phyloP scores from a whole-genome alignment of 768 basidiomycete species.

The Mycena olivaceomarginata region DNA sequence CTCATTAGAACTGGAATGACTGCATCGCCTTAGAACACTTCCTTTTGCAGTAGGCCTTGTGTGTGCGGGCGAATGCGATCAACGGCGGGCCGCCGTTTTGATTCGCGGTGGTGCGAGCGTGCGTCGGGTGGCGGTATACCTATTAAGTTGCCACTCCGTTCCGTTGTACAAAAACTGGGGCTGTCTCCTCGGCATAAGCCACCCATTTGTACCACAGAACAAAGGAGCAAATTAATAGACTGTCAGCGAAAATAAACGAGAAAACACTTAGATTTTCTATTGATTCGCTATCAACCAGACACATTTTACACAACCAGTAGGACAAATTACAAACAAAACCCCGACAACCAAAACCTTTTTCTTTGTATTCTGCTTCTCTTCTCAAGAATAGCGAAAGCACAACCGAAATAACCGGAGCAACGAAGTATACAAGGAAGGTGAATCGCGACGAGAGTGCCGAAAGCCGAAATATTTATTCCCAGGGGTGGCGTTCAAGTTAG shows the following conservation, averaged over 20 bases:
- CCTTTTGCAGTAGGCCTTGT: too few relatives aligned
- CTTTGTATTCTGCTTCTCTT: background rate
- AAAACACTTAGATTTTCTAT: constrained; percentile 1
- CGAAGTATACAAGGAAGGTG: background rate
- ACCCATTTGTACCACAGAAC: too few relatives aligned
- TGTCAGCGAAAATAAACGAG: background rate
- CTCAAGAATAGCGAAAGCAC: background rate
- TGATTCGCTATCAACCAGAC: background rate
- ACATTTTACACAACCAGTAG: background rate
- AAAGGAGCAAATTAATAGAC: too few relatives aligned
- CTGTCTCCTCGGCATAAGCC: too few relatives aligned
- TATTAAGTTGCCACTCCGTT: too few relatives aligned
- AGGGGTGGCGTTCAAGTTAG: background rate
- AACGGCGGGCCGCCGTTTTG: too few relatives aligned
- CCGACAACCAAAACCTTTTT: background rate
- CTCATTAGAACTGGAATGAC: too few relatives aligned
- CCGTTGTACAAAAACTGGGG: too few relatives aligned
- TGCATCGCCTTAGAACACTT: too few relatives aligned
- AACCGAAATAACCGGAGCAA: background rate
- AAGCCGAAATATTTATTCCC: constrained; percentile 5
- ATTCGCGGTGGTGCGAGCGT: too few relatives aligned
- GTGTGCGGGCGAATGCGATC: too few relatives aligned
- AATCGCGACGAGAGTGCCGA: background rate
- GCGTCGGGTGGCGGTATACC: too few relatives aligned
- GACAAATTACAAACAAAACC: background rate